These are phyloP conservation scores for Phytophthora multivora DNA, from an alignment of 352 stramenopile genomes.

Conservation along the genomic window DNA sequence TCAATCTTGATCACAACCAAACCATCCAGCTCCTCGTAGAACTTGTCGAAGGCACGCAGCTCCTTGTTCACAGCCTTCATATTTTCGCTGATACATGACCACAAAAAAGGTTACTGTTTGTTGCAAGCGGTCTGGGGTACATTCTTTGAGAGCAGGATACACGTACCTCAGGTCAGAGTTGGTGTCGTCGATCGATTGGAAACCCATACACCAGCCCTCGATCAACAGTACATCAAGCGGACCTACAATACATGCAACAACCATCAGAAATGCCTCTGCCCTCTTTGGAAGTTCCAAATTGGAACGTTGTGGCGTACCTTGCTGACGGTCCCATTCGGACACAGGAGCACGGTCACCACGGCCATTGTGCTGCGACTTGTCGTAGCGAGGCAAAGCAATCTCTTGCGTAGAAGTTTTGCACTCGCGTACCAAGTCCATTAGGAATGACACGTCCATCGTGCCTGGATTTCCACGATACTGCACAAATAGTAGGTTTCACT, in stretches of 20 bases:
- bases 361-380: constrained; percentile 80
- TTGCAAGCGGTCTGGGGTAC: too few species aligned
- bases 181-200: constrained; percentile 54
- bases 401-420: constrained; percentile 51
- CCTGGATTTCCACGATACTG: constrained; percentile 84
- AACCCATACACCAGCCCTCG: constrained; percentile 88
- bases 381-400: constrained; percentile 71
- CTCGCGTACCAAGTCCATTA: constrained; percentile 61
- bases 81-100: constrained; percentile 38
- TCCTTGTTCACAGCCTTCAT: constrained; percentile 72
- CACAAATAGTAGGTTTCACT: constrained; percentile 3
- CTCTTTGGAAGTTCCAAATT: too few species aligned
- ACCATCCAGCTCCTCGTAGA: constrained; percentile 72
- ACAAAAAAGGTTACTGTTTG: too few species aligned
- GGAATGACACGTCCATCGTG: constrained; percentile 78
- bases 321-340: constrained; percentile 56
- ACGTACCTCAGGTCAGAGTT: constrained; percentile 41
- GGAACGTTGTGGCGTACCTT: constrained; percentile 43
- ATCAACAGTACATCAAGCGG: constrained; percentile 83
- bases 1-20: constrained; percentile 79
- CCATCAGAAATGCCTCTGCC: constrained; percentile 8
- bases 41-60: constrained; percentile 59
- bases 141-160: background rate
- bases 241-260: constrained; percentile 32
- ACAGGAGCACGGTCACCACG: constrained; percentile 71